Evolutionary conservation across 495 filamentous ascomycete species (phyloP).

Genomic region (Penicillium mononematosum): DNA sequence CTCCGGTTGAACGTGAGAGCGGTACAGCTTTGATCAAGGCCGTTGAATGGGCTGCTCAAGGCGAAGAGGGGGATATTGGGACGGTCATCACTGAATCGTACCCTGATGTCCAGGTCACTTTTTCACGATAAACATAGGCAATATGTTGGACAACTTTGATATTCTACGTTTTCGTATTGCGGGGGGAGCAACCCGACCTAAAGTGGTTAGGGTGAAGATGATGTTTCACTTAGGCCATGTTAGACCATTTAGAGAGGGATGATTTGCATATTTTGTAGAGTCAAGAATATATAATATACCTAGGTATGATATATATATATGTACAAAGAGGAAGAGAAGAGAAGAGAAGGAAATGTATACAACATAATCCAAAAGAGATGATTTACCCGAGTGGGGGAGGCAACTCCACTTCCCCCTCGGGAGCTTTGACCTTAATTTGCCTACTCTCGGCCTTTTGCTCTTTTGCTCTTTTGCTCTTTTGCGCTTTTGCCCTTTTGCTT

Average conservation of each 20-base stretch:
- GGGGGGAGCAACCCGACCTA: neutral
- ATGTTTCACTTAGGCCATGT: neutral
- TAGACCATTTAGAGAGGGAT: neutral
- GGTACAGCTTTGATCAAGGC: constrained; percentile 32
- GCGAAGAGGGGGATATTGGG: constrained; percentile 39
- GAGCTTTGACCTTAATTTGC: neutral
- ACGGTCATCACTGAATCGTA: constrained; percentile 30
- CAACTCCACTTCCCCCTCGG: constrained; percentile 6
- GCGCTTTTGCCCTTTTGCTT: neutral
- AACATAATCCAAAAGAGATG: neutral
- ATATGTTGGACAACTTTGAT: neutral
- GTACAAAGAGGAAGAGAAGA: neutral
- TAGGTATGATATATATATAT: too few relatives aligned
- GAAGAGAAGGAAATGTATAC: neutral
- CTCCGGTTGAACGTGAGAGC: constrained; percentile 43
- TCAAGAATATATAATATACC: neutral
- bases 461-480: too few relatives aligned
- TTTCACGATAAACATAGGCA: constrained; percentile 28
- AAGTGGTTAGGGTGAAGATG: constrained; percentile 2
- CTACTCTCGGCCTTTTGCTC: neutral
- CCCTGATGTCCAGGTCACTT: constrained; percentile 32
- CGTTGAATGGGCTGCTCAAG: constrained; percentile 39
- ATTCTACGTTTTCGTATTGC: constrained; percentile 5
- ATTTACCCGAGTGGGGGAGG: constrained; percentile 8
- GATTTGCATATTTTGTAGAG: neutral